phyloP scores from a whole-genome alignment of 768 basidiomycete species.

The Coprinopsis strossmayeri region DNA sequence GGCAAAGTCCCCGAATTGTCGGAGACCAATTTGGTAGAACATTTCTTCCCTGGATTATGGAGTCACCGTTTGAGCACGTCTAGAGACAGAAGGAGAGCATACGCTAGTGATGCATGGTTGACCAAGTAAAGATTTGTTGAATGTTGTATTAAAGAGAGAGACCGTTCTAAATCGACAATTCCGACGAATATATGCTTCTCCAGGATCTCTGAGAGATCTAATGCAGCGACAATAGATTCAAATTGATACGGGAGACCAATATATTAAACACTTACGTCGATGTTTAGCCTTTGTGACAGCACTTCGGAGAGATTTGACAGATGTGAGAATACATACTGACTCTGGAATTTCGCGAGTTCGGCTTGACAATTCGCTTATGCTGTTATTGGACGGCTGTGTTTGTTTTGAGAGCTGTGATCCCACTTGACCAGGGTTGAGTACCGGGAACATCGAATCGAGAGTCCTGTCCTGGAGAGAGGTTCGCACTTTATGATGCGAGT shows the following conservation, averaged over 20 bases:
- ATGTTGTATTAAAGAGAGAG: slow-evolving; percentile 80
- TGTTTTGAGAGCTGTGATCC: slow-evolving; percentile 11
- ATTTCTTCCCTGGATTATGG: slow-evolving; percentile 67
- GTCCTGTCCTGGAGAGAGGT: slow-evolving; percentile 85
- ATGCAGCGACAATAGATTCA: slow-evolving; percentile 2
- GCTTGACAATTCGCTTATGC: slow-evolving; percentile 15
- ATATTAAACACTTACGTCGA: slow-evolving; percentile 42
- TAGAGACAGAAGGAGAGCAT: slow-evolving; percentile 23
- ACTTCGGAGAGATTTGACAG: slow-evolving; percentile 61
- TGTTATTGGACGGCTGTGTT: slow-evolving; percentile 8
- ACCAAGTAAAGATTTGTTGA: slow-evolving; percentile 85
- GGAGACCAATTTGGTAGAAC: slow-evolving; percentile 88
- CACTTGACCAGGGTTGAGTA: slow-evolving; percentile 44
- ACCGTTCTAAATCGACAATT: slow-evolving; percentile 70
- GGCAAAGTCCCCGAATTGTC: slow-evolving; percentile 84
- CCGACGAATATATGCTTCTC: slow-evolving; percentile 90
- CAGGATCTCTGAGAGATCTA: slow-evolving; percentile 80
- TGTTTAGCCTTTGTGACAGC: slow-evolving; percentile 57
- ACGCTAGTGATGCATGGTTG: slow-evolving; percentile 83
- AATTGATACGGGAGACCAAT: background rate
- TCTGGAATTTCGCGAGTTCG: slow-evolving; percentile 59
- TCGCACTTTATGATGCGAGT: slow-evolving; percentile 87
- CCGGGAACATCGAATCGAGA: slow-evolving; percentile 90
- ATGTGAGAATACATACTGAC: slow-evolving; percentile 72
- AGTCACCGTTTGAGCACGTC: slow-evolving; percentile 1